Evolutionary conservation across 495 filamentous ascomycete genomes (phyloP).

Genomic region (Aspergillus cavernicola): DNA sequence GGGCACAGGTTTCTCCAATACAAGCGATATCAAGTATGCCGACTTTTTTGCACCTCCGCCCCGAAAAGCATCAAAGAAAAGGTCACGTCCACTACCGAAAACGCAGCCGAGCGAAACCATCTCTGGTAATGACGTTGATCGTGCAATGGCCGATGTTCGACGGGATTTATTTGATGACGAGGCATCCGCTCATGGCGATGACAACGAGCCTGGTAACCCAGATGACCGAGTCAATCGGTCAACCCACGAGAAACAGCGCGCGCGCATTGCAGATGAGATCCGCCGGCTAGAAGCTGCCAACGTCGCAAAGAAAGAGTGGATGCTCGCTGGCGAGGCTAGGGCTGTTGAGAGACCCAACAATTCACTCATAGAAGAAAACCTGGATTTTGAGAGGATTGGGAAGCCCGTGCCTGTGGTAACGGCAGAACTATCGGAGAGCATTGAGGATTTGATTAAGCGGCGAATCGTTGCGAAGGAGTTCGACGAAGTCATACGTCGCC

Average conservation of each 20-base stretch:
- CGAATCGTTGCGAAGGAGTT: constrained; percentile 90
- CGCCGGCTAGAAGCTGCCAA: constrained; percentile 83
- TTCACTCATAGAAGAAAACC: constrained; percentile 88
- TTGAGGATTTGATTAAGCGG: constrained; percentile 91
- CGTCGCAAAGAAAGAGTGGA: constrained; percentile 90
- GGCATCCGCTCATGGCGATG: constrained; percentile 48
- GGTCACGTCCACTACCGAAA: constrained; percentile 44
- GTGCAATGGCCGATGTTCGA: constrained; percentile 85
- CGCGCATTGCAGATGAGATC: constrained; percentile 82
- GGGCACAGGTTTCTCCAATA: constrained; percentile 57
- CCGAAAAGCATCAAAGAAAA: constrained; percentile 58
- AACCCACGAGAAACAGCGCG: constrained; percentile 80
- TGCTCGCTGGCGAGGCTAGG: constrained; percentile 80
- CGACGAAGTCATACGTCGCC: constrained; percentile 82
- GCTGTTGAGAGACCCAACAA: constrained; percentile 81
- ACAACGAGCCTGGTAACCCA: constrained; percentile 31
- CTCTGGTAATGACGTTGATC: constrained; percentile 63
- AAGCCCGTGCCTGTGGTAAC: constrained; percentile 95
- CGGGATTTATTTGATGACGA: constrained; percentile 91
- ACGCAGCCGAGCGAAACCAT: constrained; percentile 44
- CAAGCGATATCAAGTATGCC: constrained; percentile 80
- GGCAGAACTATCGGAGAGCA: constrained; percentile 85
- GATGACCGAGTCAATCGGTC: constrained; percentile 59
- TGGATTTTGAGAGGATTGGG: constrained; percentile 94
- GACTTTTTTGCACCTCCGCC: constrained; percentile 88